Base-by-base conservation (phyloP, 2,329 filamentous ascomycete species). In the Colletotrichum paranaense region DNA sequence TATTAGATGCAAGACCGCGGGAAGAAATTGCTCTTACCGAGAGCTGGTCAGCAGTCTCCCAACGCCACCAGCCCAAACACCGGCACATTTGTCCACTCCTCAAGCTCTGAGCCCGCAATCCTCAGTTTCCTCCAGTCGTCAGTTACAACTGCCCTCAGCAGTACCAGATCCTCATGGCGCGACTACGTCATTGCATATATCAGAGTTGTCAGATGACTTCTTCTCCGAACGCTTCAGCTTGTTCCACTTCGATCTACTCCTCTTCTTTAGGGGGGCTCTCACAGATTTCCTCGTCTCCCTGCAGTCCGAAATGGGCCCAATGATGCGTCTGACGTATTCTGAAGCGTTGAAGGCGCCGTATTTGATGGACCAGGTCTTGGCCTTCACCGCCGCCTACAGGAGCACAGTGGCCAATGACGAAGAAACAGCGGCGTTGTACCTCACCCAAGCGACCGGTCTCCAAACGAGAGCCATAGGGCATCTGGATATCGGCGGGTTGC, bases 331-430 rank as follows among this genome's bases (percentile, higher is more conserved):
- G 24, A 56, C 5, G 7, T 52, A 49, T 3, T 22, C 24, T 14
- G 63, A 67, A 24, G 64, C 57, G 3, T 22, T 72, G 14, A 76
- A 78, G 38, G 79, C 80, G 2, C 86, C 85, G 1, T 88, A 86
- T 65, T 81, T 87, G 4, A 83, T 88, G 73, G 85, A 88, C 64
- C 81, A 87, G 74, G 56, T 87, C 4, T 81, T 88, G 7, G 86
- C 86, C 64, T 76, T 86, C 55, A 80, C 85, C 11, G 85, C 86
- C 3, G 79, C 85, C 1, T 85, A 88, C 73, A 75, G 80, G 60
- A 82, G 81, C 68, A 80, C 77, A 4, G 73, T 80, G 2, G 77
- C 78, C 4, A 16, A 32, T 1, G 60, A 69, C 24, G 59, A 76
- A 8, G 56, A 76, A 22, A 74, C 0, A 76, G 77, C 11, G 76